Conservation (phyloP, 2,329 filamentous ascomycete genomes). For the Cordyceps javanica region DNA sequence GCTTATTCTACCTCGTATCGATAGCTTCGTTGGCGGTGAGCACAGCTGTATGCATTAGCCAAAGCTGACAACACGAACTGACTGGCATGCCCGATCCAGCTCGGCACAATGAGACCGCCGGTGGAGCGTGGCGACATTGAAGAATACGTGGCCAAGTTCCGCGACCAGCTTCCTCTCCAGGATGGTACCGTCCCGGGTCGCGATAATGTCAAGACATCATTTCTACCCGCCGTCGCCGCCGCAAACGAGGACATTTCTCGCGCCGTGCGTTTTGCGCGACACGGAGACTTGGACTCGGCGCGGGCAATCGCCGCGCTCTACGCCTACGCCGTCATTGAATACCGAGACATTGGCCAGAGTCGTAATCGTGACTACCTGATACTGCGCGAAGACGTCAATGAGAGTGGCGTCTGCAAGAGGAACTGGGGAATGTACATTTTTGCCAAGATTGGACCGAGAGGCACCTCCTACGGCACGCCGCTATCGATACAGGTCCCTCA, state of each 20-base stretch:
- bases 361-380: slow-evolving; percentile 7
- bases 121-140: slow-evolving; percentile 4
- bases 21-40: neutral
- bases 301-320: slow-evolving; percentile 2
- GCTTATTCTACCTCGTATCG: neutral
- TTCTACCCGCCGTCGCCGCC: neutral
- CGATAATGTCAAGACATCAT: neutral
- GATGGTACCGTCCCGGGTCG: neutral
- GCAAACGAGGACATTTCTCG: slow-evolving; percentile 5
- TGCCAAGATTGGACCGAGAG: neutral
- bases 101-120: neutral
- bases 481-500: slow-evolving; percentile 5
- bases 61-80: neutral
- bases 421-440: slow-evolving; percentile 12
- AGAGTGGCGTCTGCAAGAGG: neutral
- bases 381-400: neutral
- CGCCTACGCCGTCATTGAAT: slow-evolving; percentile 4
- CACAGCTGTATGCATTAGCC: neutral
- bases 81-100: neutral
- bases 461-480: slow-evolving; percentile 5
- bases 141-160: slow-evolving; percentile 2
- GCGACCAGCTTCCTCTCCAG: neutral
- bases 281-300: neutral
- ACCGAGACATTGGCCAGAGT: neutral
- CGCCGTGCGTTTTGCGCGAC: neutral